Evolutionary conservation across 192 early-diverging fungal species (phyloP), one percentile per base, ranked within the genome.

Genomic region (Linnemannia zychae): DNA sequence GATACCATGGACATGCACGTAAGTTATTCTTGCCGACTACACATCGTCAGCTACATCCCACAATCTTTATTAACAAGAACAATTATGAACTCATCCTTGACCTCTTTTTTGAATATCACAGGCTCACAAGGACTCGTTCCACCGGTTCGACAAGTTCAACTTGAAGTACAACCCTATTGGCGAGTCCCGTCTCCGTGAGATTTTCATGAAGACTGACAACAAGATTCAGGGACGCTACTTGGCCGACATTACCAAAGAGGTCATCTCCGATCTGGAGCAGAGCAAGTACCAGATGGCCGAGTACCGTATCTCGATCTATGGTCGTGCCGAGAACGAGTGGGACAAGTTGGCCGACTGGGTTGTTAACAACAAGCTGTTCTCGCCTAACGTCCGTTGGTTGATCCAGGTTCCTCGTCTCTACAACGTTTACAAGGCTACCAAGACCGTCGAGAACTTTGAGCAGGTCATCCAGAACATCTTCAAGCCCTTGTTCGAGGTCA

Each of bases 1-100:
- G 98, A 99, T 86, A 99, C 97, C 13, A 92, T 99, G 80, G 98
- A 99, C 86, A 98, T 98, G 97, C 98, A 99, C 81, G 94, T 91
- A 77, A 84, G 88, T 88, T 33, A 20, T 46, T 31, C 20, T 20
- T 48, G 24, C 22, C 9, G 31, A 6, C 34, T 13, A 15, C 31
- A 28, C 37, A n/a, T 24, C 49, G 20, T 20, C 4, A 16, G 1
- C 57, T 65, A 9, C 31, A 70, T n/a, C 2, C 4, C 9, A 22
- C 36, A 24, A 17, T 53, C 9, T 20, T 28, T 67, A n/a, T 24
- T 18, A 47, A 36, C 12, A 9, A 37, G 7, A 3, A 31, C 11
- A 63, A 12, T 63, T 63, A 12, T 31, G 40, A 16, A 38, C 38
- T 38, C 18, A 38, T 72, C 34, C 2, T 15, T 2, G 0, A 0